Evolutionary conservation across 345 rosid genomes (phyloP).

Genomic region (Acer saccharum): DNA sequence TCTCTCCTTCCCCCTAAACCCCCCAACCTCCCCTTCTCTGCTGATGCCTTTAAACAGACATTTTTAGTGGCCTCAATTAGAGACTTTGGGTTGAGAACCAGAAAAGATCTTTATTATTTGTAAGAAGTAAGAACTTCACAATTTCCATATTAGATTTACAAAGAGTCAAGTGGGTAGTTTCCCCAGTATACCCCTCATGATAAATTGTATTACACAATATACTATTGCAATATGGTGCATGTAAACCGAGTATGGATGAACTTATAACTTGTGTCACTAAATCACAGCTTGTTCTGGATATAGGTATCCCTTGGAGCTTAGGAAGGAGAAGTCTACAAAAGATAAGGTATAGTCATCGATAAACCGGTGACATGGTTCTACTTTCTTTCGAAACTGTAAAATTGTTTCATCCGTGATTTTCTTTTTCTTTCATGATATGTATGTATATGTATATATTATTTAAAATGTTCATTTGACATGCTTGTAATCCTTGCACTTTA

Average conservation of each 20-base stretch:
- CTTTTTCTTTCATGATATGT: neutral
- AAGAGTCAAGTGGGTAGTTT: neutral
- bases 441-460: too few species aligned
- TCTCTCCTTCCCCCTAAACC: neutral
- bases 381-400: neutral
- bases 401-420: neutral
- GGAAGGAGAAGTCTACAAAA: constrained; percentile 89
- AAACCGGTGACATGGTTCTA: constrained; percentile 14
- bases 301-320: constrained; percentile 94
- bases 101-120: neutral
- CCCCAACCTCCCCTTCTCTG: neutral
- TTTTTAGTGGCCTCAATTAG: neutral
- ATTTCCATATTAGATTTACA: neutral
- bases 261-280: constrained; percentile 1
- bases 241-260: neutral
- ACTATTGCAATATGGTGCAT: constrained; percentile 5
- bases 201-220: neutral
- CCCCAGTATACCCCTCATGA: neutral
- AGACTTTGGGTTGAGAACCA: constrained; percentile 6
- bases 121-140: neutral
- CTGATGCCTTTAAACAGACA: neutral
- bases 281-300: constrained; percentile 18
- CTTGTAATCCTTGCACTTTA: constrained; percentile 9
- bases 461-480: neutral
- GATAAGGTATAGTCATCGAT: constrained; percentile 60